Evolutionary conservation across 495 filamentous ascomycete species (phyloP).

Genomic region (Talaromyces adpressus): DNA sequence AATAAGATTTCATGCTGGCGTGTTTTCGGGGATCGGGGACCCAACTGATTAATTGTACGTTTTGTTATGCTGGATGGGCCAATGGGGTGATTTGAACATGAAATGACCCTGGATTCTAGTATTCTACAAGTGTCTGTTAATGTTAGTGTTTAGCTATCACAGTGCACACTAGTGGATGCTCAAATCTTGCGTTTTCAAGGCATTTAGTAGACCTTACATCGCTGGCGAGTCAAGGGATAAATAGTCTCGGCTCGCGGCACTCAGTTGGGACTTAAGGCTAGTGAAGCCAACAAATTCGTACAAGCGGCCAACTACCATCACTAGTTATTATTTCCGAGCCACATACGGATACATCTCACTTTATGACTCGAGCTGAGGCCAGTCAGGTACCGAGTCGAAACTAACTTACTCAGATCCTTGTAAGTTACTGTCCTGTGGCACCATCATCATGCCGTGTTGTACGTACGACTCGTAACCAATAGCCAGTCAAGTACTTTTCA

Average conservation of each 20-base stretch:
- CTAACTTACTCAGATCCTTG: not conserved
- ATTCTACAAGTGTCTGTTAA: not conserved
- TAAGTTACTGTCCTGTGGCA: not conserved
- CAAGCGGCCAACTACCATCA: too few species aligned
- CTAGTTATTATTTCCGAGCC: too few species aligned
- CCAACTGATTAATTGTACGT: not conserved
- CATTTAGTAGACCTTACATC: not conserved
- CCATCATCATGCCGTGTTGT: not conserved
- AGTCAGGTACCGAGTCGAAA: not conserved
- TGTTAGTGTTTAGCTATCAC: too few species aligned
- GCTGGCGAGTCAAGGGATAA: not conserved
- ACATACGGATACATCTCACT: too few species aligned
- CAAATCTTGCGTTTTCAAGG: too few species aligned
- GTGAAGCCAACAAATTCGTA: not conserved
- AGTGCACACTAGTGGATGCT: too few species aligned
- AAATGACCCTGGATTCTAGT: not conserved
- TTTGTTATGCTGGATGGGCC: not conserved
- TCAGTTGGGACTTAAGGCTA: not conserved
- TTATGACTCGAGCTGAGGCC: not conserved
- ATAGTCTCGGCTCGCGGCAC: not conserved
- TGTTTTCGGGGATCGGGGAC: not conserved
- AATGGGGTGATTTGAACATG: not conserved
- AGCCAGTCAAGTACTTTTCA: too few species aligned
- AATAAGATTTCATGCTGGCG: not conserved
- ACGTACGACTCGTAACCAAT: not conserved